A percentile compares a stretch with the other conserved stretches of the same genome.
phyloP scores from a whole-genome alignment of 1,284 basidiomycete species.

The Cutaneotrichosporon sp. region DNA sequence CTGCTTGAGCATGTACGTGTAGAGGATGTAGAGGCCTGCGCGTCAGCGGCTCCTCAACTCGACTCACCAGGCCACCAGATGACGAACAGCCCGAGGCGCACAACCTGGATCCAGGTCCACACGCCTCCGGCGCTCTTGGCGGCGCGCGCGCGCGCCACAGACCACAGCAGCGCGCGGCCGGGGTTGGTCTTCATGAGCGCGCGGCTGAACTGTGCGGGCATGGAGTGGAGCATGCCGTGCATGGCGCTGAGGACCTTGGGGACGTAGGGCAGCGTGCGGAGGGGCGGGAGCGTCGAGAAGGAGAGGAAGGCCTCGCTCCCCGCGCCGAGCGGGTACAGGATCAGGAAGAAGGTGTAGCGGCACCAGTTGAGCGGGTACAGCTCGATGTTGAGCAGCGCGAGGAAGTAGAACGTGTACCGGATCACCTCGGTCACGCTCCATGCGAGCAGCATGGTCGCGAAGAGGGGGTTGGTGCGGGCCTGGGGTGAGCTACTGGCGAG shows the following conservation, averaged over 20 bases:
- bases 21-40: constrained; percentile 81
- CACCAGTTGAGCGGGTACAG: constrained; percentile 54
- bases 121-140: not conserved
- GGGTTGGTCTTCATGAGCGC: constrained; percentile 30
- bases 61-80: constrained; percentile 89
- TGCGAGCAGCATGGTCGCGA: constrained; percentile 87
- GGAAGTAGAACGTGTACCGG: constrained; percentile 88
- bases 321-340: constrained; percentile 91
- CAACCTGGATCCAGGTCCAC: constrained; percentile 54
- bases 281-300: constrained; percentile 70
- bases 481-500: too few relatives aligned
- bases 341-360: constrained; percentile 87
- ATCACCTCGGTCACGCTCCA: constrained; percentile 93
- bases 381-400: constrained; percentile 62
- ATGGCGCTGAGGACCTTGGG: constrained; percentile 26
- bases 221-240: constrained; percentile 25
- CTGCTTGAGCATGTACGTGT: constrained; percentile 85
- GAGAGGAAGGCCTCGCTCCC: constrained; percentile 85
- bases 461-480: constrained; percentile 76
- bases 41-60: not conserved
- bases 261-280: constrained; percentile 48
- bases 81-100: constrained; percentile 68
- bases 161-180: constrained; percentile 39
- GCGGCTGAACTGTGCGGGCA: constrained; percentile 30
- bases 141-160: constrained; percentile 32